phyloP scores from a whole-genome alignment of 441 rosid species.

The Omphalea diandra region DNA sequence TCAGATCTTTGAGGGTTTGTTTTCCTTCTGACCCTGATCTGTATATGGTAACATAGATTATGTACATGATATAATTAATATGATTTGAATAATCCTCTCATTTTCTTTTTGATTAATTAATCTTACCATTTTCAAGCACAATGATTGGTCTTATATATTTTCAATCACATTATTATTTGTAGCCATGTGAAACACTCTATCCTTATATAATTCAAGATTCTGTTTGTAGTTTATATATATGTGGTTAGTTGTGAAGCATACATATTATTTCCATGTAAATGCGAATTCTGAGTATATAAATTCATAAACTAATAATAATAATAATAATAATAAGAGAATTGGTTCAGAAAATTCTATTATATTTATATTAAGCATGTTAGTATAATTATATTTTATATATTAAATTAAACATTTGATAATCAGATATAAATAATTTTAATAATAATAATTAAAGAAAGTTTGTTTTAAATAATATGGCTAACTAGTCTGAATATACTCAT shows the following conservation, averaged over 20 bases:
- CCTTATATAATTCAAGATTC: constrained; percentile 23
- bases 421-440: too few species aligned
- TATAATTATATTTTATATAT: too few species aligned
- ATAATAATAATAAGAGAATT: too few species aligned
- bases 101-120: too few species aligned
- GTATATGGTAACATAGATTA: constrained; percentile 30
- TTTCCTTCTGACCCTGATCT: constrained; percentile 28
- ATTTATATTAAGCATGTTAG: too few species aligned
- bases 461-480: too few species aligned
- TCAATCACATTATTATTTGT: constrained; percentile 10
- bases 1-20: constrained; percentile 36
- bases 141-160: constrained; percentile 24
- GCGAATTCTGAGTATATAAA: not conserved
- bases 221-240: constrained; percentile 3
- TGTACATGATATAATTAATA: constrained; percentile 34
- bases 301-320: too few species aligned
- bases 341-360: too few species aligned
- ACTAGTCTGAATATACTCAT: too few species aligned
- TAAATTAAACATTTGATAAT: too few species aligned
- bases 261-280: not conserved
- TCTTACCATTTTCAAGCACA: not conserved
- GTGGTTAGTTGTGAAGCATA: constrained; percentile 5
- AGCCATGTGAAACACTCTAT: constrained; percentile 15
- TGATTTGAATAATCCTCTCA: constrained; percentile 19
- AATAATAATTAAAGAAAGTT: too few species aligned